phyloP scores from a whole-genome alignment of 2,329 filamentous ascomycete genomes.

The Colletotrichum zoysiae region DNA sequence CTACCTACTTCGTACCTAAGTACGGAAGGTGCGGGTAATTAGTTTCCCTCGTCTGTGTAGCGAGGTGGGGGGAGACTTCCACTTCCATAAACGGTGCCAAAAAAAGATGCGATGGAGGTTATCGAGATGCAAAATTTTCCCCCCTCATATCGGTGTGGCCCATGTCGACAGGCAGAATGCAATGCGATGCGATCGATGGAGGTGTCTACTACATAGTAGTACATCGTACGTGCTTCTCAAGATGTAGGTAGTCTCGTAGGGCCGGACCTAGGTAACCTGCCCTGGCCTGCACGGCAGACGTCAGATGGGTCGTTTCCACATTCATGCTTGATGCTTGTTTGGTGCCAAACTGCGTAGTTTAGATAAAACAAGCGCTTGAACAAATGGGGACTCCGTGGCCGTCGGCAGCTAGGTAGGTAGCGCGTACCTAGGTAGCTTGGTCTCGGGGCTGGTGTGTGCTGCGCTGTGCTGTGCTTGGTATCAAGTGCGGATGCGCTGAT shows the following conservation, averaged over 20 bases:
- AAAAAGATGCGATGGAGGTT: not conserved
- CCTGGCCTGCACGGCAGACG: conserved; percentile 15
- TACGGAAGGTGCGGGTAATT: too few relatives aligned
- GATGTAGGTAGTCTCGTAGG: too few relatives aligned
- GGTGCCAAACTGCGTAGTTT: not conserved
- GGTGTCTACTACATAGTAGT: not conserved
- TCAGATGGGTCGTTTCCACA: conserved; percentile 13
- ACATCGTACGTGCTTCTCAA: too few relatives aligned
- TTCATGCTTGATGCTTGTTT: conserved; percentile 13
- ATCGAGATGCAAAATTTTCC: conserved; percentile 24
- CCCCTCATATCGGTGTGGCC: conserved; percentile 5
- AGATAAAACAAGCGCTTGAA: conserved; percentile 33
- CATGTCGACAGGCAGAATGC: not conserved
- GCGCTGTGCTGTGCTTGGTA: not conserved
- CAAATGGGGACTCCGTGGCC: conserved; percentile 38
- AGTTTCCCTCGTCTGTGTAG: not conserved
- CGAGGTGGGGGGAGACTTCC: not conserved
- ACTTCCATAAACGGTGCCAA: not conserved
- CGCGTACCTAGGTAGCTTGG: not conserved
- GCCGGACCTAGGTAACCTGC: too few relatives aligned
- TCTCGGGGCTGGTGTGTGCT: not conserved
- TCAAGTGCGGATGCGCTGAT: conserved; percentile 1
- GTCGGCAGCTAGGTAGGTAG: conserved; percentile 4
- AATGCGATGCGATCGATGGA: not conserved
- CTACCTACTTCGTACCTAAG: too few relatives aligned